Conservation (phyloP, 1,284 basidiomycete genomes). For the Tylopilus sp. region DNA sequence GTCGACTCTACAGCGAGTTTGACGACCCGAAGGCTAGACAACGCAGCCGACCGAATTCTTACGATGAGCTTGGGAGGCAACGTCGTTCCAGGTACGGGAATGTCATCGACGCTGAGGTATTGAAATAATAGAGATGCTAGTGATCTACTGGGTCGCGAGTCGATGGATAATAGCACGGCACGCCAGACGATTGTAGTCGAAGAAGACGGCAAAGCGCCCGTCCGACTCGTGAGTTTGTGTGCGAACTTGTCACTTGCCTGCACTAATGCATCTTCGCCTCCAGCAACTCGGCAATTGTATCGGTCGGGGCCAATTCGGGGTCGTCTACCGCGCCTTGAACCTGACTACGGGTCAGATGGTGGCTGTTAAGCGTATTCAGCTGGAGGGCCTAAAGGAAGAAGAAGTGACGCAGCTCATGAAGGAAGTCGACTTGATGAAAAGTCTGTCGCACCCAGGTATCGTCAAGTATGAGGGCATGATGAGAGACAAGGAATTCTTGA, state of each 20-base stretch:
- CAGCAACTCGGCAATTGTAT: constrained; percentile 96
- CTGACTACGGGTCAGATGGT: constrained; percentile 91
- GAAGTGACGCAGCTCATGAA: constrained; percentile 85
- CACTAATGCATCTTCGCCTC: constrained; percentile 14
- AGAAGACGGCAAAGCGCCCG: constrained; percentile 76
- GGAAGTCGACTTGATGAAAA: constrained; percentile 88
- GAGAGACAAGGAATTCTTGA: constrained; percentile 82
- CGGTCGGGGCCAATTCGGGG: constrained; percentile 93
- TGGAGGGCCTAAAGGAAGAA: constrained; percentile 83
- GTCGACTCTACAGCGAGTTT: constrained; percentile 68
- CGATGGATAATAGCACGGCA: constrained; percentile 59
- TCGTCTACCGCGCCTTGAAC: constrained; percentile 92
- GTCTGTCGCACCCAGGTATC: constrained; percentile 86
- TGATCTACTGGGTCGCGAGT: constrained; percentile 58
- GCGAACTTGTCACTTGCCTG: neutral
- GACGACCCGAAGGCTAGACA: constrained; percentile 51
- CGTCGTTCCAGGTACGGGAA: constrained; percentile 62
- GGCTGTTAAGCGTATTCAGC: constrained; percentile 87
- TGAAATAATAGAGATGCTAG: constrained; percentile 56
- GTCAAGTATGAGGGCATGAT: constrained; percentile 96
- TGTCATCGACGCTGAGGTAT: constrained; percentile 58
- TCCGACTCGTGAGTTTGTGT: constrained; percentile 72
- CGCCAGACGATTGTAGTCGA: constrained; percentile 75
- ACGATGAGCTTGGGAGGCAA: constrained; percentile 57
- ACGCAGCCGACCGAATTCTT: constrained; percentile 59